A percentile compares a stretch with the other conserved stretches of the same genome.
phyloP scores from a whole-genome alignment of 2,329 filamentous ascomycete genomes.

The Aspergillus quadricinctus region DNA sequence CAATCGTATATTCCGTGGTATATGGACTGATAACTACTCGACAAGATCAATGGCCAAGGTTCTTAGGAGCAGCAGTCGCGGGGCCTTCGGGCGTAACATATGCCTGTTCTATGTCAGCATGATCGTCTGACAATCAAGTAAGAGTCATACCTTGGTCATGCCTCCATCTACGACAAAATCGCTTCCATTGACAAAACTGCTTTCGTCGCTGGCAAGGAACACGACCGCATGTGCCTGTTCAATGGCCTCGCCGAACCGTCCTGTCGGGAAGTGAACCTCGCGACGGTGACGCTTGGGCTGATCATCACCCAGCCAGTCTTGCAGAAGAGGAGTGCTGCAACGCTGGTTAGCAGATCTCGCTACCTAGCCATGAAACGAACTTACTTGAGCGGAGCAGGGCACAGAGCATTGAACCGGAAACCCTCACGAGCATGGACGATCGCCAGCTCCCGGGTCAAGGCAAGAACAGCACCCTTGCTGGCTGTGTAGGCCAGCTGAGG shows the following conservation, averaged over 20 bases:
- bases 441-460: slow-evolving; percentile 82
- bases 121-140: neutral
- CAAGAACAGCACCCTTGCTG: slow-evolving; percentile 87
- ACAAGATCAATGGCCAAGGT: slow-evolving; percentile 32
- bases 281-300: slow-evolving; percentile 72
- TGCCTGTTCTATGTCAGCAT: slow-evolving; percentile 44
- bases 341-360: neutral
- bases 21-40: neutral
- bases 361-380: neutral
- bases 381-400: slow-evolving; percentile 81
- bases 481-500: slow-evolving; percentile 91
- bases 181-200: slow-evolving; percentile 81
- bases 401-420: slow-evolving; percentile 85
- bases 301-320: slow-evolving; percentile 92
- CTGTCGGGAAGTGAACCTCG: slow-evolving; percentile 84
- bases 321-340: slow-evolving; percentile 71
- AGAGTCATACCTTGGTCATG: slow-evolving; percentile 66
- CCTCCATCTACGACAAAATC: slow-evolving; percentile 96
- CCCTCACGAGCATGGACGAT: slow-evolving; percentile 89
- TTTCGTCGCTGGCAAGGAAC: slow-evolving; percentile 82
- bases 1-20: neutral
- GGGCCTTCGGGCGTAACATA: slow-evolving; percentile 66
- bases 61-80: slow-evolving; percentile 50
- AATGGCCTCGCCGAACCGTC: slow-evolving; percentile 86
- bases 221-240: slow-evolving; percentile 88